Conservation (phyloP, 2,329 filamentous ascomycete species). For the Aspergillus candidus region DNA sequence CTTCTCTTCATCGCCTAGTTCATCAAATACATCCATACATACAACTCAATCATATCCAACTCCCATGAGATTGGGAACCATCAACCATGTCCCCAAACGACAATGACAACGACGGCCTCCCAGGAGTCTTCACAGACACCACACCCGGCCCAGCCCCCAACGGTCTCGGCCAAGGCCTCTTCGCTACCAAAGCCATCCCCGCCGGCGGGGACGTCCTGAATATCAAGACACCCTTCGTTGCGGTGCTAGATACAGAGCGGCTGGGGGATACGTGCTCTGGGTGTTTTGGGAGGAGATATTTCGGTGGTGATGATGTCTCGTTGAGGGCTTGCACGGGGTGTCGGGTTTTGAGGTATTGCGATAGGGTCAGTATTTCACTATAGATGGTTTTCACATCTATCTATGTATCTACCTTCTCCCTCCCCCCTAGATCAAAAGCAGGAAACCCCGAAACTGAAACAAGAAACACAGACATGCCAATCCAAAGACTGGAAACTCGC, state of each 20-base stretch:
- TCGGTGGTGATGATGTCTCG: conserved; percentile 11
- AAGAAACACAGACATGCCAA: conserved; percentile 49
- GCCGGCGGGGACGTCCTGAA: conserved; percentile 46
- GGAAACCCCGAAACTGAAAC: not conserved
- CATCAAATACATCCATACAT: too few relatives aligned
- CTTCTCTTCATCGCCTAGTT: too few relatives aligned
- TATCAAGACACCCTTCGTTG: conserved; percentile 48
- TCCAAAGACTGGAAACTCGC: conserved; percentile 52
- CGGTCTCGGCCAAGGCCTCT: conserved; percentile 49
- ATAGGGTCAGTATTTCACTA: conserved; percentile 42
- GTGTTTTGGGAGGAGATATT: conserved; percentile 44
- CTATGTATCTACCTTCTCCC: not conserved
- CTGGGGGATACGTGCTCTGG: conserved; percentile 52
- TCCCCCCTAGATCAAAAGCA: not conserved
- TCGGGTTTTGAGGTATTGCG: conserved; percentile 54
- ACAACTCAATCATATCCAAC: too few relatives aligned
- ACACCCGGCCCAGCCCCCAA: conserved; percentile 18
- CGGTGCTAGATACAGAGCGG: conserved; percentile 48
- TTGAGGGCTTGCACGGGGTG: conserved; percentile 56
- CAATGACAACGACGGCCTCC: conserved; percentile 3
- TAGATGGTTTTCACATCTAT: not conserved
- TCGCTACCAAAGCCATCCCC: conserved; percentile 45
- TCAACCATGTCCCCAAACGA: not conserved
- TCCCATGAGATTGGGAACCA: too few relatives aligned
- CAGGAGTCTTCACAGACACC: conserved; percentile 20